These are phyloP conservation scores for Lipomyces sp. DNA, from an alignment of 805 yeast genomes.

Conservation along the genomic window DNA sequence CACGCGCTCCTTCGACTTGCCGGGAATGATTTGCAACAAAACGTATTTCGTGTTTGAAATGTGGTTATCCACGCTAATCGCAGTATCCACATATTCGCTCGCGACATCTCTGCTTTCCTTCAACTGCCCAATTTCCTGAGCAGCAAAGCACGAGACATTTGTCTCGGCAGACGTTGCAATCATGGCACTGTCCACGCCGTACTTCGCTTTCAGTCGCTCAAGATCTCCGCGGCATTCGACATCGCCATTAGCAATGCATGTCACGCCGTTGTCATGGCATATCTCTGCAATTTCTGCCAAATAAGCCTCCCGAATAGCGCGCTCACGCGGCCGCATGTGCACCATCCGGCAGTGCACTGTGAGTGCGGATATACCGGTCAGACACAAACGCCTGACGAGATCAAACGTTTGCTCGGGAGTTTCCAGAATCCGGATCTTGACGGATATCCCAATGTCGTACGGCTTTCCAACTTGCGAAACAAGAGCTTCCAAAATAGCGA, in stretches of 20 bases:
- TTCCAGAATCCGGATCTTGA: conserved; percentile 79
- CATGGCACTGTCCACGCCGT: conserved; percentile 78
- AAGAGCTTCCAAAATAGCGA: conserved; percentile 60
- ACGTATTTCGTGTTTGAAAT: conserved; percentile 78
- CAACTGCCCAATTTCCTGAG: conserved; percentile 37
- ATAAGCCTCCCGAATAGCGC: conserved; percentile 65
- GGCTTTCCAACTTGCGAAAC: conserved; percentile 82
- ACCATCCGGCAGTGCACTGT: conserved; percentile 91
- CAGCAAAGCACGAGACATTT: conserved; percentile 72
- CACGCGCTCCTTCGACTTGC: conserved; percentile 60
- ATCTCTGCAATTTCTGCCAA: conserved; percentile 58
- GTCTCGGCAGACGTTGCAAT: conserved; percentile 86
- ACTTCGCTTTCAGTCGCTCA: conserved; percentile 47
- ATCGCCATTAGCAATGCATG: conserved; percentile 81
- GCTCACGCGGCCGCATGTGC: conserved; percentile 77
- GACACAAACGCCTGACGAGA: conserved; percentile 55
- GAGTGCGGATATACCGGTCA: conserved; percentile 79
- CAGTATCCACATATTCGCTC: conserved; percentile 54
- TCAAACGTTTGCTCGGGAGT: conserved; percentile 56
- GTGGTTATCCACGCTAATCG: conserved; percentile 57
- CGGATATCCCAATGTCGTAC: conserved; percentile 74
- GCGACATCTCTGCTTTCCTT: conserved; percentile 53
- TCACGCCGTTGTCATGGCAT: conserved; percentile 60
- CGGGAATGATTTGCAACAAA: conserved; percentile 73
- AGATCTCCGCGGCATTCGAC: conserved; percentile 56